Evolutionary conservation across 257 asterid genomes (phyloP).

Genomic region (Verbena officinalis): DNA sequence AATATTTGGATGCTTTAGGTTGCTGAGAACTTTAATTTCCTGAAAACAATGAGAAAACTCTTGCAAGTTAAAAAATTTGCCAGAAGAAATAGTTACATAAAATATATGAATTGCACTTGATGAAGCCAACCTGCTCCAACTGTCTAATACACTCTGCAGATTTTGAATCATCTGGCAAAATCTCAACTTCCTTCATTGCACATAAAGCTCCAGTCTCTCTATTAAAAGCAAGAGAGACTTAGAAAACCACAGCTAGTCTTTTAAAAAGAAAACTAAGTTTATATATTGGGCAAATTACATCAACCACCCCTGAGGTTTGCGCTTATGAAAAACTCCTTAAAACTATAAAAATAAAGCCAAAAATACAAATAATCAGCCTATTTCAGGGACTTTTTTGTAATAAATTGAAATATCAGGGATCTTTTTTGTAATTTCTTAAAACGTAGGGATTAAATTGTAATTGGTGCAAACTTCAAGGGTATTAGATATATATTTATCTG

Average conservation of each 20-base stretch:
- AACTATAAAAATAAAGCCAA: too few species aligned
- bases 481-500: background rate
- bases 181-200: conserved; percentile 96
- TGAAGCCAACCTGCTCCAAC: conserved; percentile 67
- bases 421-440: too few species aligned
- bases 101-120: conserved; percentile 10
- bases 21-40: conserved; percentile 92
- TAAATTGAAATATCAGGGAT: too few species aligned
- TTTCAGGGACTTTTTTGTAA: too few species aligned
- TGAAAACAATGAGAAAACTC: conserved; percentile 36
- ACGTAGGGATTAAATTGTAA: too few species aligned
- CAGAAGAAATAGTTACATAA: conserved; percentile 5
- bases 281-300: too few species aligned
- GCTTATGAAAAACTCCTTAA: too few species aligned
- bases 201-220: conserved; percentile 95
- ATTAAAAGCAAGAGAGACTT: conserved; percentile 18
- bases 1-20: conserved; percentile 83
- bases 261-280: conserved; percentile 9
- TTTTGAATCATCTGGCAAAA: conserved; percentile 78
- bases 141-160: conserved; percentile 83
- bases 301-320: too few species aligned
- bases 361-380: too few species aligned
- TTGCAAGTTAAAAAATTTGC: conserved; percentile 21
- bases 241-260: background rate
- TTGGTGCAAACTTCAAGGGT: too few species aligned